A percentile compares a stretch with the other conserved stretches of the same genome.
Conservation (phyloP, 768 basidiomycete species). For the Lactarius hengduanensis region DNA sequence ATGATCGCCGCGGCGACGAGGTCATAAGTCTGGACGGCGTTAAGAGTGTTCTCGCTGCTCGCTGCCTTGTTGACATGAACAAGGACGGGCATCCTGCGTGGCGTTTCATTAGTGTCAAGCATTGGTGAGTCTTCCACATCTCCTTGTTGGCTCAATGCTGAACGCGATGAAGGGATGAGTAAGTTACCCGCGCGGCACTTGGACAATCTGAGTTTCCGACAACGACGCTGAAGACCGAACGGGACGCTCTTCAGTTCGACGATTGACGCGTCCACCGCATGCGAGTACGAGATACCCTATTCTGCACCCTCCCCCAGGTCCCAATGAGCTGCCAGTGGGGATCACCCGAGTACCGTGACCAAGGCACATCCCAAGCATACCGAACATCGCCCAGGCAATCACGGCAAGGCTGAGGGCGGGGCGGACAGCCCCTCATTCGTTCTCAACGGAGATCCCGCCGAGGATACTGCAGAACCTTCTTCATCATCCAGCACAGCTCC, state of each 20-base stretch:
- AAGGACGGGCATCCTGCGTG: conserved; percentile 82
- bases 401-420: conserved; percentile 55
- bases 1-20: conserved; percentile 82
- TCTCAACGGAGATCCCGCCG: conserved; percentile 33
- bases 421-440: conserved; percentile 70
- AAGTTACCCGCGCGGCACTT: conserved; percentile 84
- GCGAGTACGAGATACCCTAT: conserved; percentile 59
- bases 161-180: conserved; percentile 71
- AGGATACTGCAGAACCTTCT: conserved; percentile 30
- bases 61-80: conserved; percentile 62
- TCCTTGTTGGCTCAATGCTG: conserved; percentile 18
- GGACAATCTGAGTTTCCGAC: conserved; percentile 88
- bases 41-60: conserved; percentile 77
- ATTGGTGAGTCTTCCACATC: conserved; percentile 64
- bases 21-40: conserved; percentile 82
- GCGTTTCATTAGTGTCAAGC: conserved; percentile 97
- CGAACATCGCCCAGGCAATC: conserved; percentile 78
- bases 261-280: conserved; percentile 67
- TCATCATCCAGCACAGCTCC: conserved; percentile 26
- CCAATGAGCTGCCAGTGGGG: conserved; percentile 30
- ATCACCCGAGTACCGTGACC: conserved; percentile 43
- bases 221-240: conserved; percentile 57
- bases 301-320: conserved; percentile 44
- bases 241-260: conserved; percentile 87
- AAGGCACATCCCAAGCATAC: conserved; percentile 84